Conservation (phyloP, 1,139 yeast genomes). For the Trichomonascaceae sp. region DNA sequence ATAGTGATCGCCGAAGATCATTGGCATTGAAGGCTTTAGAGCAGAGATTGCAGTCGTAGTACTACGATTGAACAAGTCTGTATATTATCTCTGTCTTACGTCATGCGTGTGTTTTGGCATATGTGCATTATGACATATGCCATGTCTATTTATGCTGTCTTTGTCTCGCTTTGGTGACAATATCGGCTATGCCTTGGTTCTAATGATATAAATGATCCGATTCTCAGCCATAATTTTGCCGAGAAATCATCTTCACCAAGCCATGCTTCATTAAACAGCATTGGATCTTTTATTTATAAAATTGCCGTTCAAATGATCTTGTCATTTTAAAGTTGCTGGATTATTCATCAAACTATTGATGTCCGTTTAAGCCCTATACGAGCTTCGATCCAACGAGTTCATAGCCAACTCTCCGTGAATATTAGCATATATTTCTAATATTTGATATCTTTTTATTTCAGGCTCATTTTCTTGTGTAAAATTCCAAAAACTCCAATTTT, state of each 20-base stretch:
- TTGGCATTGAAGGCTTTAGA: slow-evolving; percentile 79
- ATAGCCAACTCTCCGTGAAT: background rate
- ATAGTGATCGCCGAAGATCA: slow-evolving; percentile 81
- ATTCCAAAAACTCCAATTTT: background rate
- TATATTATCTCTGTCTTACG: background rate
- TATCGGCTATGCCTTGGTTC: background rate
- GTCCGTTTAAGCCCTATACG: background rate
- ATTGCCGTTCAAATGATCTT: background rate
- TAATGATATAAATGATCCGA: background rate
- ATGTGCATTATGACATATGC: no score
- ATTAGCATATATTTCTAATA: background rate
- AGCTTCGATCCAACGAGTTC: background rate
- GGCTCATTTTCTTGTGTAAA: background rate
- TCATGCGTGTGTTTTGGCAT: background rate
- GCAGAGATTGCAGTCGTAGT: slow-evolving; percentile 41
- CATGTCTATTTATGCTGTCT: background rate
- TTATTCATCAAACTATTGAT: no score
- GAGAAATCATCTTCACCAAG: background rate
- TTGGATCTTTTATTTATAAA: background rate
- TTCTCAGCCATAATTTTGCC: background rate
- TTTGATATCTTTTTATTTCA: background rate
- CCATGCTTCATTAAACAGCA: background rate
- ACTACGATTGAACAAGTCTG: background rate
- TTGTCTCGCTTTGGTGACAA: background rate
- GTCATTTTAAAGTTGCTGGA: background rate